Base-by-base conservation (phyloP, 495 filamentous ascomycete genomes). In the Sabuloglossum arenarium region DNA sequence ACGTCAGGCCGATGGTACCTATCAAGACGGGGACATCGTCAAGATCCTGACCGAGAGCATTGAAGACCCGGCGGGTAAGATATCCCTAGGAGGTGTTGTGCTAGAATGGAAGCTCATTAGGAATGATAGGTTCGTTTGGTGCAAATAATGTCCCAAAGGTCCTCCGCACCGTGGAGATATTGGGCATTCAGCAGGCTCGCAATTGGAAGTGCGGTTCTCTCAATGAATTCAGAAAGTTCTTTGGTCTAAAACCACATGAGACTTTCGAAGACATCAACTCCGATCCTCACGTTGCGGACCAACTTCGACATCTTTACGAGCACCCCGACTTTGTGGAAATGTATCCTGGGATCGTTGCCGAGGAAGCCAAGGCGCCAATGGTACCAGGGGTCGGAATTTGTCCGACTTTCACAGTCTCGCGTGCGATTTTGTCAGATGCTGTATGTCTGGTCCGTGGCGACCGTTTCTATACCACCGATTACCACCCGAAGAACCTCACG, bases 201-300 rank as follows among this genome's bases (percentile, higher is more conserved):
- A 74, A 78, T 21, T 94, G 88, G 88, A 86, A 88, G 59, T 62
- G 88, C 23, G 82, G 82, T 0, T 81, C 84, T 2, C 69, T 95
- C 54, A 95, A 95, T 65, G 88, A 95, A 66, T 90, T 95, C 70
- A 73, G 88, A 32, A 74, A 79, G 60, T 86, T 85, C 70, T 90
- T 93, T 61, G 80, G 79, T 11, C 69, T 95, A 19, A 76, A 79
- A 58, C 78, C 79, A 0, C 79, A 94, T 62, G 73, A 80, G 61
- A 82, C 75, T 0, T 95, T 95, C 56, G 82, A 88, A 58, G 82
- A 86, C 56, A 93, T 94, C 71, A 94, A 88, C 62, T 72, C 78
- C 0, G 81, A 94, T 62, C 79, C 79, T 8, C 75, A 77, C 21
- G 78, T 93, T 32, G 76, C 79, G 10, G 74, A 84, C 21, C 74